These are phyloP conservation scores for Hippophae tibetana DNA, from an alignment of 306 rosid genomes.

Conservation along the genomic window DNA sequence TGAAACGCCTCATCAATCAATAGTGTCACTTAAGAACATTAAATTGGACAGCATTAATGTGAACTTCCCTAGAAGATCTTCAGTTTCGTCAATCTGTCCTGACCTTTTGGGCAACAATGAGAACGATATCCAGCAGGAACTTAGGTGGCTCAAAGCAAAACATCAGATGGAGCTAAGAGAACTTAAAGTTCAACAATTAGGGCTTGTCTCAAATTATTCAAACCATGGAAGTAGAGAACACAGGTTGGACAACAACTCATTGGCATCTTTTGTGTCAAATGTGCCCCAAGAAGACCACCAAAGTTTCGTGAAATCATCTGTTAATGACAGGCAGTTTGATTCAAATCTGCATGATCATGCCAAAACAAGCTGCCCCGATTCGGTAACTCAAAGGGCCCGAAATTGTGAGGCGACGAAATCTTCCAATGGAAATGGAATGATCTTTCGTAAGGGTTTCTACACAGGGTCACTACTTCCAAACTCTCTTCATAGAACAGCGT, in stretches of 20 bases:
- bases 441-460: conserved; percentile 26
- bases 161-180: conserved; percentile 53
- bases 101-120: conserved; percentile 27
- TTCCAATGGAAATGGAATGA: conserved; percentile 20
- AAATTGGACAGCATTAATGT: conserved; percentile 22
- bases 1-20: conserved; percentile 32
- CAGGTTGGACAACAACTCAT: conserved; percentile 20
- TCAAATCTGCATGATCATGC: conserved; percentile 20
- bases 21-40: conserved; percentile 18
- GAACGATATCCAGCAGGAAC: conserved; percentile 43
- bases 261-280: conserved; percentile 25
- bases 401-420: conserved; percentile 34
- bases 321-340: conserved; percentile 17
- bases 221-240: conserved; percentile 18
- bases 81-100: conserved; percentile 21
- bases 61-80: conserved; percentile 20
- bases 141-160: conserved; percentile 73
- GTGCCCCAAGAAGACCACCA: conserved; percentile 18
- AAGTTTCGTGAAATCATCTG: conserved; percentile 20
- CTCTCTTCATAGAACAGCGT: conserved; percentile 55
- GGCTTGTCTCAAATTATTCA: conserved; percentile 29
- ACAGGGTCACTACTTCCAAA: conserved; percentile 40
- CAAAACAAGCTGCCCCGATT: conserved; percentile 34
- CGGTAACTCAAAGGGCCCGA: conserved; percentile 37
- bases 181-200: conserved; percentile 38